These are phyloP conservation scores for Pleurotus citrinopileatus DNA, from an alignment of 768 basidiomycete species.

Conservation along the genomic window DNA sequence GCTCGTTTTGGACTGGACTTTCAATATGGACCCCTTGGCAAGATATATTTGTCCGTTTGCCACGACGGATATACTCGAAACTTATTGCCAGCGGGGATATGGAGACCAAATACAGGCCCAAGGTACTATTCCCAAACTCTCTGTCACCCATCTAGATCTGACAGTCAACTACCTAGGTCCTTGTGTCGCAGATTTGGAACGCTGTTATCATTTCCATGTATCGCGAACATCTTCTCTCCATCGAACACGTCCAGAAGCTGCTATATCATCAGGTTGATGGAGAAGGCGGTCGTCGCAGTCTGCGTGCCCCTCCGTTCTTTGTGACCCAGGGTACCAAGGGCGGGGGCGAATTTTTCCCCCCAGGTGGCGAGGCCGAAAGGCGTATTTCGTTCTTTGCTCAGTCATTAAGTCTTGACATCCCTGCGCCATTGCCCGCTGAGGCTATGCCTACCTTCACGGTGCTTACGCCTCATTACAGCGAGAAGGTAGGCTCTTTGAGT, in stretches of 20 bases:
- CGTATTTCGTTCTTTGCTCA: conserved; percentile 99
- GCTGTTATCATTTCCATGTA: conserved; percentile 99
- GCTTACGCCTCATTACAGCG: conserved; percentile 96
- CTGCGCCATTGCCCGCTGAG: conserved; percentile 91
- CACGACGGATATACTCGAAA: conserved; percentile 97
- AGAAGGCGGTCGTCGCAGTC: conserved; percentile 80
- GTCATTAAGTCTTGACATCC: conserved; percentile 92
- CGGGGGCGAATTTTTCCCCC: conserved; percentile 94
- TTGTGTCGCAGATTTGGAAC: conserved; percentile 99
- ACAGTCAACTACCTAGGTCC: conserved; percentile 52
- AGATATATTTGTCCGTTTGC: conserved; percentile 95
- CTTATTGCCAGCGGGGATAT: conserved; percentile 90
- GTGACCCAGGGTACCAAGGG: conserved; percentile 83
- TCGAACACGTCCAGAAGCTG: conserved; percentile 97
- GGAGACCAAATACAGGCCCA: conserved; percentile 99
- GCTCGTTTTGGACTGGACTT: conserved; percentile 87
- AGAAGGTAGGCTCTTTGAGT: conserved; percentile 61
- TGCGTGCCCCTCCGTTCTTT: conserved; percentile 97
- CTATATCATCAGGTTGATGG: conserved; percentile 95
- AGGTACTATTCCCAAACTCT: conserved; percentile 52
- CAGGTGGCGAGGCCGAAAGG: conserved; percentile 92
- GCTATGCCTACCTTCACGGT: conserved; percentile 99
- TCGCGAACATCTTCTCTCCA: conserved; percentile 96
- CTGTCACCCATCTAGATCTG: not conserved
- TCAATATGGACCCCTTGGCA: conserved; percentile 99